These are phyloP conservation scores for Fusarium annulatum DNA, from an alignment of 2,329 filamentous ascomycete genomes.

Conservation along the genomic window DNA sequence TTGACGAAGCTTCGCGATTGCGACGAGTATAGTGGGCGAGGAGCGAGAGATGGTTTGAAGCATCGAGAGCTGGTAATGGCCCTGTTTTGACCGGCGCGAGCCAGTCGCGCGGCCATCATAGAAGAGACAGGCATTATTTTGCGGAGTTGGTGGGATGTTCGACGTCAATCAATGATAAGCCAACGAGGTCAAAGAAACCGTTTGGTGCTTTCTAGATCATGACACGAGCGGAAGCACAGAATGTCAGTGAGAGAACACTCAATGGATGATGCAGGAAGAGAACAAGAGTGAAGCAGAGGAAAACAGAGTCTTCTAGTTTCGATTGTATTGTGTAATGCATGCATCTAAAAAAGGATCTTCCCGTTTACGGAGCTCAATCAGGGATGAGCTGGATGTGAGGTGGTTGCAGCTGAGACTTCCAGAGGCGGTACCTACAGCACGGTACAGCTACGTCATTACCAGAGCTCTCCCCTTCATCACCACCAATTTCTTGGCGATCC, in stretches of 20 bases:
- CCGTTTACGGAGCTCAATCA: constrained; percentile 33
- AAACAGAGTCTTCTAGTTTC: background rate
- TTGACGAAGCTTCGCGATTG: constrained; percentile 39
- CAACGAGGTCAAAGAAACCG: background rate
- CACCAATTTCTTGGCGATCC: constrained; percentile 34
- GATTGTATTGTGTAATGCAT: constrained; percentile 29
- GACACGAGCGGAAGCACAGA: constrained; percentile 6
- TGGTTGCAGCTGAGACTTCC: constrained; percentile 1
- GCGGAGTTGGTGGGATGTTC: constrained; percentile 1
- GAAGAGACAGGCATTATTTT: constrained; percentile 39
- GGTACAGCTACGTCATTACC: constrained; percentile 32
- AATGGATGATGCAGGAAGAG: constrained; percentile 12
- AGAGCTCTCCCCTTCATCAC: constrained; percentile 15
- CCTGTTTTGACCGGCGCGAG: constrained; percentile 30
- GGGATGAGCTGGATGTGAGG: constrained; percentile 2
- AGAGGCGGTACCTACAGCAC: constrained; percentile 2
- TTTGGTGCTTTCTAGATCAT: constrained; percentile 21
- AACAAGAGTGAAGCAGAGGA: background rate
- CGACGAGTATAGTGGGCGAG: constrained; percentile 19
- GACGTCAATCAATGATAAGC: background rate
- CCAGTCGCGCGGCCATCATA: constrained; percentile 41
- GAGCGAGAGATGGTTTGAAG: constrained; percentile 19
- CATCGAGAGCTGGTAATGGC: constrained; percentile 24
- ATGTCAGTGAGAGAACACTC: constrained; percentile 8
- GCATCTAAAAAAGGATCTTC: constrained; percentile 18